A percentile compares a stretch with the other conserved stretches of the same genome.
These are phyloP conservation scores for Sporothrix dimorphospora DNA, from an alignment of 2,329 filamentous ascomycete genomes.

Conservation along the genomic window DNA sequence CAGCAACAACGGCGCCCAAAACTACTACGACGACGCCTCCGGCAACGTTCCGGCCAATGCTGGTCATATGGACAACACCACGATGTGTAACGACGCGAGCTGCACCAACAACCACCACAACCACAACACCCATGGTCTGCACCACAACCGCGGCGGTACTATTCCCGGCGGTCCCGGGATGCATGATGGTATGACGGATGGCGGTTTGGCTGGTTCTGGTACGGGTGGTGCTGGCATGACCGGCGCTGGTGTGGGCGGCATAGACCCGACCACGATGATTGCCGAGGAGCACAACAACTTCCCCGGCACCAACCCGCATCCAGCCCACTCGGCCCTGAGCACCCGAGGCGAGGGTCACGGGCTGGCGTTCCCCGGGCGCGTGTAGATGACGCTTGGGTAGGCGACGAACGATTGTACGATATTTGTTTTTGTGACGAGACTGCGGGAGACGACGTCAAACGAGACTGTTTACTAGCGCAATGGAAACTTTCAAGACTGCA, in stretches of 20 bases:
- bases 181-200: neutral
- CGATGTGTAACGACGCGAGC: neutral
- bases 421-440: neutral
- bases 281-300: slow-evolving; percentile 20
- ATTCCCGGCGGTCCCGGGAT: neutral
- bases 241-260: neutral
- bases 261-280: neutral
- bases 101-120: neutral
- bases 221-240: neutral
- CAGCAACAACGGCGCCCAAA: neutral
- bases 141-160: slow-evolving; percentile 10
- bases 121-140: slow-evolving; percentile 12
- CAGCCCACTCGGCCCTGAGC: slow-evolving; percentile 12
- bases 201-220: neutral
- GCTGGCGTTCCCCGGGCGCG: neutral
- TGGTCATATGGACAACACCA: neutral
- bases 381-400: neutral
- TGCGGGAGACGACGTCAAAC: neutral
- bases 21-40: neutral
- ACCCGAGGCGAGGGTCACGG: neutral
- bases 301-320: slow-evolving; percentile 21
- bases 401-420: neutral
- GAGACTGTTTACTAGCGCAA: neutral
- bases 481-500: neutral
- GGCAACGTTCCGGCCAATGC: neutral